Evolutionary conservation across 257 asterid species (phyloP), one percentile per base, ranked within the genome.

Genomic region (Vinca minor): DNA sequence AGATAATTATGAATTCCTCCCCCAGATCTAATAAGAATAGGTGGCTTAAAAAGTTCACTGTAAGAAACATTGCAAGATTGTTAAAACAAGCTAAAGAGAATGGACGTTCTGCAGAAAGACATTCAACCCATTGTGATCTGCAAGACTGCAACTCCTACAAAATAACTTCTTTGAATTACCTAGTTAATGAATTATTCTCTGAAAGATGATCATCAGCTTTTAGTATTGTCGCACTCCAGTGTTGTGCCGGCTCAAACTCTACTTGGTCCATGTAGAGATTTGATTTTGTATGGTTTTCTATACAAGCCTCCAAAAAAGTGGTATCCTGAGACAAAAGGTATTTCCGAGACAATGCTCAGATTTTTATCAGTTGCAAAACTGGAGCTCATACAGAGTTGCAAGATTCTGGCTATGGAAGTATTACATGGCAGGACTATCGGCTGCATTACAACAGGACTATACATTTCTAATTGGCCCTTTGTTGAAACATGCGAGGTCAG

Each of bases 191-290:
- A 73, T 78, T 78, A 62, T 71, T 61, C 71, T 83, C 88, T 38
- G 74, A 63, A 62, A 70, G 50, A 65, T 64, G 77, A 76, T 82
- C 85, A 73, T 74, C 81, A 50, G 84, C 79, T 76, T 73, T 81
- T 58, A 92, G 78, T 65, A 83, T 44, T 29, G 85, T 82, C n/a
- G 95, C 95, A 67, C 68, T 83, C 97, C 98, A 92, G 68, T 85
- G 66, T 62, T 80, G 97, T 70, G 94, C 83, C 1, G 97, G 95
- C 85, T 92, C 98, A 75, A 92, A 92, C 71, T 92, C 98, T 64
- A 92, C 98, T 92, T 92, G 97, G 79, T 87, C 98, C 97, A 92
- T 89, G 81, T 69, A 92, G 57, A 92, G 96, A 79, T 87, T 85
- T 71, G 95, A 79, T 83, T 92, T 92, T 44, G 98, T 92, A 81